phyloP scores from a whole-genome alignment of 768 basidiomycete species.

The Pleurotus pulmonarius region DNA sequence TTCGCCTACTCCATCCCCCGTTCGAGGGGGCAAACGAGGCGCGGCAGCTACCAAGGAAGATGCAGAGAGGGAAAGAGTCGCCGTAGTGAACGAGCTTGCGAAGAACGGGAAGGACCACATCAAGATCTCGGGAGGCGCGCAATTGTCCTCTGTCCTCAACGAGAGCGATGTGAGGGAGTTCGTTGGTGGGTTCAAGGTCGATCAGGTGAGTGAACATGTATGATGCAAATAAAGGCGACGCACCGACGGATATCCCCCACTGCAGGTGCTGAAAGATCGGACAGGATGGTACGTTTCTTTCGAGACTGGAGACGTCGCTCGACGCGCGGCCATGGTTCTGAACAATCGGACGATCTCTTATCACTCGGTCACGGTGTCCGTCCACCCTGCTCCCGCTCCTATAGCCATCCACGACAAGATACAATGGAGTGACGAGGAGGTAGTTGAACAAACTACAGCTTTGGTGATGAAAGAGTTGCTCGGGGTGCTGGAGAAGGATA shows the following conservation, averaged over 20 bases:
- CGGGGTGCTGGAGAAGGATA: conserved; percentile 56
- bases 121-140: conserved; percentile 47
- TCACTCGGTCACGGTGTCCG: conserved; percentile 54
- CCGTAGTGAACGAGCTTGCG: conserved; percentile 48
- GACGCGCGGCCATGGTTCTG: conserved; percentile 66
- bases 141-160: conserved; percentile 43
- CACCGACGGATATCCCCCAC: conserved; percentile 2
- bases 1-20: conserved; percentile 28
- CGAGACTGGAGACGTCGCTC: conserved; percentile 52
- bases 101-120: conserved; percentile 68
- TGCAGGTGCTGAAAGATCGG: conserved; percentile 66
- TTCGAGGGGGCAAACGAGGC: conserved; percentile 4
- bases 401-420: conserved; percentile 33
- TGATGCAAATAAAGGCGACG: conserved; percentile 7
- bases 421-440: conserved; percentile 48
- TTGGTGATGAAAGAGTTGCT: conserved; percentile 57
- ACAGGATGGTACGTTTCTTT: conserved; percentile 84
- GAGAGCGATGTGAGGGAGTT: conserved; percentile 70
- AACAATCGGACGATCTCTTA: conserved; percentile 52
- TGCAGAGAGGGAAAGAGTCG: conserved; percentile 33
- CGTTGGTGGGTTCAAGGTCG: conserved; percentile 67
- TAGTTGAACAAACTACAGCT: conserved; percentile 52
- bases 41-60: conserved; percentile 18
- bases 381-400: conserved; percentile 38
- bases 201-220: conserved; percentile 50